These are phyloP conservation scores for Phytophthora capsici DNA, from an alignment of 352 stramenopile species.

Conservation along the genomic window DNA sequence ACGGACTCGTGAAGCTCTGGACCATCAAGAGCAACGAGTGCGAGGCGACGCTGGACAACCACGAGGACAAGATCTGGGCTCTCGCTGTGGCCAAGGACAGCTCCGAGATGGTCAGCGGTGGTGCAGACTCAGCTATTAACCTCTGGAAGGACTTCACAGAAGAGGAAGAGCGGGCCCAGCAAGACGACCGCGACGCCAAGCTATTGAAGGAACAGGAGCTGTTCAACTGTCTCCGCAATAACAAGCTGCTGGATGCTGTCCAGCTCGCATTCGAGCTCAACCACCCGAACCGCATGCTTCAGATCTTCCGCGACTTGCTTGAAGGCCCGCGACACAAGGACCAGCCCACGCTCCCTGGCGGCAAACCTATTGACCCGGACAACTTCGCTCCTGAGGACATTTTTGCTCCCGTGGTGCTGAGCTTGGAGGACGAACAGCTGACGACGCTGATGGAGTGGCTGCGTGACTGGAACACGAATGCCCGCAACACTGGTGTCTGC, in stretches of 20 bases:
- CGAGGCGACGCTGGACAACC: conserved; percentile 95
- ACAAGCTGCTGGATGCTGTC: conserved; percentile 89
- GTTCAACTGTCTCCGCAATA: conserved; percentile 93
- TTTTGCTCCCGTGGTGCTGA: conserved; percentile 68
- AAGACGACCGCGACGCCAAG: conserved; percentile 89
- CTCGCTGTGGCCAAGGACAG: conserved; percentile 90
- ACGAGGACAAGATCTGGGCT: conserved; percentile 98
- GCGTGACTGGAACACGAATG: conserved; percentile 98
- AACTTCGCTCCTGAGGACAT: conserved; percentile 68
- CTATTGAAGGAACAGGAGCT: conserved; percentile 96
- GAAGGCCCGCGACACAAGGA: conserved; percentile 76
- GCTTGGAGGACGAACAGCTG: conserved; percentile 86
- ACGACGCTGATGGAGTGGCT: conserved; percentile 94
- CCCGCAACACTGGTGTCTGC: conserved; percentile 92
- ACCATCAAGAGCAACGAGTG: conserved; percentile 98
- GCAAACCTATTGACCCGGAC: conserved; percentile 52
- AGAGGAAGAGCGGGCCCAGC: conserved; percentile 84
- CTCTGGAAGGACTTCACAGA: conserved; percentile 96
- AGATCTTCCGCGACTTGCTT: conserved; percentile 88
- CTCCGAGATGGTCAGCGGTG: conserved; percentile 93
- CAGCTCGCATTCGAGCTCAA: conserved; percentile 93
- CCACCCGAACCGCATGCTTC: conserved; percentile 94
- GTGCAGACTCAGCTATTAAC: conserved; percentile 95
- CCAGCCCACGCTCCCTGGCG: conserved; percentile 49
- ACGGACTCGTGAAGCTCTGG: conserved; percentile 98